Evolutionary conservation across 805 yeast genomes (phyloP).

Genomic region (Priceomyces carsonii): DNA sequence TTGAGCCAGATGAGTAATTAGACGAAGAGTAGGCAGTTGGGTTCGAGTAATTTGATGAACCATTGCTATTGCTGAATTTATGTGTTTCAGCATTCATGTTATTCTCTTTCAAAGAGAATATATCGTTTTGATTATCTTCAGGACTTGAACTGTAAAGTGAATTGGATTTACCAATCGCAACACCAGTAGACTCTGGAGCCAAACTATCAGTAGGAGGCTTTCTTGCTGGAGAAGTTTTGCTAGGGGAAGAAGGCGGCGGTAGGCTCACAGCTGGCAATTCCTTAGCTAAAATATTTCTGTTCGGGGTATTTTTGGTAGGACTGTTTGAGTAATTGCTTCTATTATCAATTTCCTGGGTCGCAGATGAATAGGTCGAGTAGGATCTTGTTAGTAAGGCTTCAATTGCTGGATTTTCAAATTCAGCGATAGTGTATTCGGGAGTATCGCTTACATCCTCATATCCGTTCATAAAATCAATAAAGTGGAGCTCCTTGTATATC

Average conservation of each 20-base stretch:
- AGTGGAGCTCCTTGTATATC: conserved; percentile 59
- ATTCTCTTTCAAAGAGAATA: conserved; percentile 14
- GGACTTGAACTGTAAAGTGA: conserved; percentile 11
- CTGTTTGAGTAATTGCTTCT: not conserved
- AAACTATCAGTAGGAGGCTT: conserved; percentile 8
- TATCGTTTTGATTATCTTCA: conserved; percentile 19
- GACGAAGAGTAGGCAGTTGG: conserved; percentile 34
- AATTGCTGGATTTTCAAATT: conserved; percentile 35
- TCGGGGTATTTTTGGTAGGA: conserved; percentile 7
- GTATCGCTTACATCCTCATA: conserved; percentile 25
- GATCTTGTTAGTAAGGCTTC: conserved; percentile 24
- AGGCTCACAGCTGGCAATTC: conserved; percentile 10
- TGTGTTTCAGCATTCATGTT: conserved; percentile 3
- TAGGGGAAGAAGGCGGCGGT: conserved; percentile 6
- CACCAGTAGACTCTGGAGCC: not conserved
- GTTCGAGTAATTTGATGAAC: conserved; percentile 35
- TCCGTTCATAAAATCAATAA: conserved; percentile 56
- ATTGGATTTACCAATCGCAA: conserved; percentile 1
- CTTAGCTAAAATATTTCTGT: conserved; percentile 1
- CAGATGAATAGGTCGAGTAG: conserved; percentile 27
- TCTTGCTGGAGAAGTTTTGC: conserved; percentile 9
- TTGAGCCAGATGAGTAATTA: conserved; percentile 16
- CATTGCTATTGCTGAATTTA: conserved; percentile 15
- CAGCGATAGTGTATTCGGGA: conserved; percentile 22
- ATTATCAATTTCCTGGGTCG: conserved; percentile 10